phyloP scores from a whole-genome alignment of 2,329 filamentous ascomycete genomes.

The Aspergillus calidoustus region DNA sequence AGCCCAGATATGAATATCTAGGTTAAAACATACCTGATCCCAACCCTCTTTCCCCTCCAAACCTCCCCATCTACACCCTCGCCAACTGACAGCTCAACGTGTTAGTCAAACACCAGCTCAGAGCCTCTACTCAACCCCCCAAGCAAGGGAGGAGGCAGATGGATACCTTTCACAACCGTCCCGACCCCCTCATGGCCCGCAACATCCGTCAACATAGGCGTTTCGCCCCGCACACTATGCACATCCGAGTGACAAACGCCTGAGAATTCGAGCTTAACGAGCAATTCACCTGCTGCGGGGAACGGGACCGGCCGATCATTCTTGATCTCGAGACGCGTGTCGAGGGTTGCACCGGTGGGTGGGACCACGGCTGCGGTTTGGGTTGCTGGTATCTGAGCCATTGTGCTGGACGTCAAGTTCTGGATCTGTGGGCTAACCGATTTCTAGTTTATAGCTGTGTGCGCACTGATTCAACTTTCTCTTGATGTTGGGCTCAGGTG shows the following conservation, averaged over 20 bases:
- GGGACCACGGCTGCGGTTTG: constrained; percentile 39
- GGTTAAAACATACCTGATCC: constrained; percentile 29
- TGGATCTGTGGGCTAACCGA: background rate
- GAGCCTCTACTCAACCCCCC: background rate
- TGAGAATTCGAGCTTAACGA: constrained; percentile 53
- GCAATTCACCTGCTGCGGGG: constrained; percentile 46
- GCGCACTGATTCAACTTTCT: background rate
- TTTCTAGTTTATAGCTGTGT: background rate
- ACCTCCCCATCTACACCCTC: constrained; percentile 29
- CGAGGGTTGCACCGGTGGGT: constrained; percentile 25
- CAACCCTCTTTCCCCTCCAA: constrained; percentile 38
- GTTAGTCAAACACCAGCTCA: background rate
- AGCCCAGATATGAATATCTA: background rate
- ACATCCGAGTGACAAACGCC: constrained; percentile 56
- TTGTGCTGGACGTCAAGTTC: background rate
- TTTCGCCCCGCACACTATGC: constrained; percentile 49
- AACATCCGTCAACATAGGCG: constrained; percentile 50
- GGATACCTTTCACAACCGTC: constrained; percentile 41
- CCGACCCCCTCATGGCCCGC: constrained; percentile 55
- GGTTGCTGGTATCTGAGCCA: constrained; percentile 28
- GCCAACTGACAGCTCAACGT: constrained; percentile 28
- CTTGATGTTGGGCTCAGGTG: background rate
- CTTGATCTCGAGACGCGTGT: constrained; percentile 31
- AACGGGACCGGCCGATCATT: constrained; percentile 39
- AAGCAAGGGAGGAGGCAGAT: background rate